Conservation (phyloP, 495 filamentous ascomycete genomes). For the Xylaria scruposa region DNA sequence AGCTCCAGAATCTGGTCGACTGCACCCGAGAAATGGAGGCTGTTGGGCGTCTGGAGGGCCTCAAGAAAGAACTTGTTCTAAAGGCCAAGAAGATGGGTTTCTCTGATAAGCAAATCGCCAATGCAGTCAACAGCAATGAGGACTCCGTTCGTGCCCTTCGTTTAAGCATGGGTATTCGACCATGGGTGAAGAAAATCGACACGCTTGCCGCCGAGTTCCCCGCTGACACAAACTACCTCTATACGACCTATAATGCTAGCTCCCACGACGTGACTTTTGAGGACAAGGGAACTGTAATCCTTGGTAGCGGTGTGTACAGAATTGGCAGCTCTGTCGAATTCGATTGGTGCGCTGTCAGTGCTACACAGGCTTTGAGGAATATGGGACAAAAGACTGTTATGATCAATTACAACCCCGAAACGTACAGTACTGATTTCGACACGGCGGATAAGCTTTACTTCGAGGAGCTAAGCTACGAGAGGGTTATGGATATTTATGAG, state of each 20-base stretch:
- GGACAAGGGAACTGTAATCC: conserved; percentile 87
- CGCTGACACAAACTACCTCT: conserved; percentile 96
- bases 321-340: conserved; percentile 98
- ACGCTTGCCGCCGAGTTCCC: conserved; percentile 97
- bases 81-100: conserved; percentile 98
- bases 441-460: conserved; percentile 96
- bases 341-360: conserved; percentile 98
- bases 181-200: conserved; percentile 98
- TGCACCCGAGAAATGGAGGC: conserved; percentile 86
- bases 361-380: conserved; percentile 79
- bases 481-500: conserved; percentile 99
- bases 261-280: conserved; percentile 95
- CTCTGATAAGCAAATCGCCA: conserved; percentile 93
- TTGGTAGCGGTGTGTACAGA: conserved; percentile 94
- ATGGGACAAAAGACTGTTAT: conserved; percentile 98
- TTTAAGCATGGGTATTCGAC: conserved; percentile 81
- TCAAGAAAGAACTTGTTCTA: conserved; percentile 84
- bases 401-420: conserved; percentile 69
- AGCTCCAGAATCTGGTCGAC: conserved; percentile 94
- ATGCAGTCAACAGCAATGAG: conserved; percentile 82
- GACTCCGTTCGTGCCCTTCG: conserved; percentile 87
- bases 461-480: conserved; percentile 95
- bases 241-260: conserved; percentile 98
- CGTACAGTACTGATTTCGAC: conserved; percentile 78
- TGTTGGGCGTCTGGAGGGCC: conserved; percentile 81